Conservation (phyloP, 2,329 filamentous ascomycete genomes). For the Aspergillus calidoustus region DNA sequence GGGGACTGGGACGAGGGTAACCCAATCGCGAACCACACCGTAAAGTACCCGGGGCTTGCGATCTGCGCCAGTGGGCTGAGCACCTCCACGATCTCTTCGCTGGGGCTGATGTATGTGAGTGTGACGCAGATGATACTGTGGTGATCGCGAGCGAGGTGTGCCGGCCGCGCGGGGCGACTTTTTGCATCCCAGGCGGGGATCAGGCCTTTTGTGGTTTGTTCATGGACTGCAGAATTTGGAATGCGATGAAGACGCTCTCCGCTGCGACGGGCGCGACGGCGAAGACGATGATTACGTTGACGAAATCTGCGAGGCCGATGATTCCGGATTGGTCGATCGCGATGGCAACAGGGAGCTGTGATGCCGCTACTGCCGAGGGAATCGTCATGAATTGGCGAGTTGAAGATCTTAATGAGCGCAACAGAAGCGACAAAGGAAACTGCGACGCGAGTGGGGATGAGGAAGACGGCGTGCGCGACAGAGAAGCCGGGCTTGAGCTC, state of each 20-base stretch:
- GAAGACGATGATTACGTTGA: slow-evolving; percentile 14
- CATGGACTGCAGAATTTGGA: slow-evolving; percentile 7
- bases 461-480: slow-evolving; percentile 1
- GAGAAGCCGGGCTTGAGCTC: slow-evolving; percentile 8
- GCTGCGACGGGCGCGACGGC: slow-evolving; percentile 6
- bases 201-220: too few relatives aligned
- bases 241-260: slow-evolving; percentile 13
- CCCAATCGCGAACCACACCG: slow-evolving; percentile 3
- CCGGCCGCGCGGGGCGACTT: too few relatives aligned
- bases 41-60: slow-evolving; percentile 8
- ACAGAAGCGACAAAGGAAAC: slow-evolving; percentile 8
- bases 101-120: slow-evolving; percentile 11
- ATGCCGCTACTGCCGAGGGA: slow-evolving; percentile 3
- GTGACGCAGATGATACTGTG: background rate
- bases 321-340: slow-evolving; percentile 8
- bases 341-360: slow-evolving; percentile 9
- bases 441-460: slow-evolving; percentile 6
- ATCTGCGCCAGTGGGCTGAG: slow-evolving; percentile 12
- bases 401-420: slow-evolving; percentile 7
- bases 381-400: background rate
- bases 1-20: slow-evolving; percentile 8
- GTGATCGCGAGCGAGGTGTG: background rate
- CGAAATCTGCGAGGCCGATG: slow-evolving; percentile 4
- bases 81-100: background rate
- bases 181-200: background rate